phyloP scores from a whole-genome alignment of 805 yeast genomes.

The Candida michaelii region DNA sequence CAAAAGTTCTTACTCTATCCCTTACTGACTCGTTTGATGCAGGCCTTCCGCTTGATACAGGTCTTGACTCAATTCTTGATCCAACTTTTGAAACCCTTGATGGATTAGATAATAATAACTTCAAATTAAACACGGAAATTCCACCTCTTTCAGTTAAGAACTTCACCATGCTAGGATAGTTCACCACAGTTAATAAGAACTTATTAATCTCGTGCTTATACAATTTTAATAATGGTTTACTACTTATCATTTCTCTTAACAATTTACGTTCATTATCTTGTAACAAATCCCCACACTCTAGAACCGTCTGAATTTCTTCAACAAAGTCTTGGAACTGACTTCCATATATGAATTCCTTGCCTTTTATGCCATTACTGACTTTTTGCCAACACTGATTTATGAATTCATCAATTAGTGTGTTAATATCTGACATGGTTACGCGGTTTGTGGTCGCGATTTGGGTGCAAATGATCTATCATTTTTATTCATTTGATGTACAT shows the following conservation, averaged over 20 bases:
- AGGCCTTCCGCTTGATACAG: neutral
- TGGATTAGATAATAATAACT: conserved; percentile 8
- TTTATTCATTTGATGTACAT: too few species aligned
- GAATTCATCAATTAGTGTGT: conserved; percentile 18
- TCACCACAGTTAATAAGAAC: conserved; percentile 26
- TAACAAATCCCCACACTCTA: conserved; percentile 20
- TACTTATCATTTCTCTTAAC: conserved; percentile 18
- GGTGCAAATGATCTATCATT: neutral
- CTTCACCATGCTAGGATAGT: conserved; percentile 18
- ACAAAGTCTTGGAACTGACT: conserved; percentile 22
- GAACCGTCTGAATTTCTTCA: conserved; percentile 20
- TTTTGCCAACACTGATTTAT: conserved; percentile 22
- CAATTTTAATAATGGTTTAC: conserved; percentile 21
- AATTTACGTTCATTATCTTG: conserved; percentile 17
- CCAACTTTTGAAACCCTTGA: conserved; percentile 1
- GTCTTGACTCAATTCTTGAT: neutral
- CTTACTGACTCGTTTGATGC: neutral
- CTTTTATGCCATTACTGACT: conserved; percentile 8
- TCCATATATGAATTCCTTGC: conserved; percentile 22
- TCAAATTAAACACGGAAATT: conserved; percentile 12
- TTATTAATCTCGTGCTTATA: conserved; percentile 22
- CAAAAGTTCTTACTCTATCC: too few species aligned
- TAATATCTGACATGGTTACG: conserved; percentile 8
- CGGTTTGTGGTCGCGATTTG: conserved; percentile 4
- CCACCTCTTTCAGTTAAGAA: conserved; percentile 25